These are phyloP conservation scores for Royoungia palumana DNA, from an alignment of 768 basidiomycete genomes.

Conservation along the genomic window DNA sequence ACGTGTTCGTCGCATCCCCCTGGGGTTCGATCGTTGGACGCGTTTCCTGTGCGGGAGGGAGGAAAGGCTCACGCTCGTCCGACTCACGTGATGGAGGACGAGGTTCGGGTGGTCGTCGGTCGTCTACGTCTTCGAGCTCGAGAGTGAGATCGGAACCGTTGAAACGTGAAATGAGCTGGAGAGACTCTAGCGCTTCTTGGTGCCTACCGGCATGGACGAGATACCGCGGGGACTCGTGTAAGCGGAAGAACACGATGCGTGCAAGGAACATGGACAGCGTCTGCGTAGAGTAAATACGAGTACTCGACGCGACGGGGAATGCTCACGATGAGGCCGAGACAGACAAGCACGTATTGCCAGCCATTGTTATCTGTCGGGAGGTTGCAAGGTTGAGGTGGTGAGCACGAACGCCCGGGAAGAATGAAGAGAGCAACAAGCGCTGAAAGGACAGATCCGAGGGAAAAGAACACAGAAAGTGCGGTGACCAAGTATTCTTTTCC, in stretches of 20 bases:
- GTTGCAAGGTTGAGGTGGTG: conserved; percentile 53
- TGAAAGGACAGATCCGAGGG: conserved; percentile 83
- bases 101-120: conserved; percentile 30
- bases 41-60: conserved; percentile 17
- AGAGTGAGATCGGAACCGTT: conserved; percentile 75
- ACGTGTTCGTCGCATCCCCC: background rate
- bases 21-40: conserved; percentile 15
- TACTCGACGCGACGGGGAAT: background rate
- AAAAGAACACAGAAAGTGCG: conserved; percentile 93
- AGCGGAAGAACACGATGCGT: conserved; percentile 84
- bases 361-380: conserved; percentile 71
- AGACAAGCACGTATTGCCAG: conserved; percentile 82
- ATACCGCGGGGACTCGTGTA: conserved; percentile 93
- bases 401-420: conserved; percentile 74
- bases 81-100: conserved; percentile 14
- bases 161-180: conserved; percentile 81
- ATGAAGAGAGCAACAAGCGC: conserved; percentile 77
- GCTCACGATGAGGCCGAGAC: conserved; percentile 80
- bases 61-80: conserved; percentile 30
- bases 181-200: conserved; percentile 77
- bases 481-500: conserved; percentile 92
- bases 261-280: conserved; percentile 84
- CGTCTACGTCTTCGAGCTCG: conserved; percentile 67
- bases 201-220: conserved; percentile 86
- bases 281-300: conserved; percentile 38